Percentiles rank a stretch among this genome's conserved stretches.
Conservation (phyloP, 2,329 filamentous ascomycete species). For the Aspergillus puulaauensis region DNA sequence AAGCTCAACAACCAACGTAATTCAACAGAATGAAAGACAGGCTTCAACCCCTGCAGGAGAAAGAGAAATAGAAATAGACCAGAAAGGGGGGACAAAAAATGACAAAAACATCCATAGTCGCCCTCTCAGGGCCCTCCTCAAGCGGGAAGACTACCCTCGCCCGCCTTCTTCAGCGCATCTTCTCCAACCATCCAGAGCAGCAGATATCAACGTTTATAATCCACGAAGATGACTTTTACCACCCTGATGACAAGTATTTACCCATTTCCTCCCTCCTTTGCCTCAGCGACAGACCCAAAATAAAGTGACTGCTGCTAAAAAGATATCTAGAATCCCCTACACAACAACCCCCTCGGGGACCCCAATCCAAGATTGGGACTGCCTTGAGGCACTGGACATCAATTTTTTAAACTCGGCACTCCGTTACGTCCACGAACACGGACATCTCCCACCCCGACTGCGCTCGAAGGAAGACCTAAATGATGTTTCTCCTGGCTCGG, state of each 20-base stretch:
- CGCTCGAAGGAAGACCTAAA: conserved; percentile 61
- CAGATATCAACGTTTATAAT: conserved; percentile 65
- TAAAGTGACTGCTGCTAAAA: conserved; percentile 4
- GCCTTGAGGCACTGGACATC: conserved; percentile 73
- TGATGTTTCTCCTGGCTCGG: conserved; percentile 45
- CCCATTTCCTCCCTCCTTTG: not conserved
- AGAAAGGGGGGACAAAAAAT: not conserved
- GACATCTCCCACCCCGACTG: conserved; percentile 51
- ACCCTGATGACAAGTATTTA: conserved; percentile 68
- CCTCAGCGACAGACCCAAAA: not conserved
- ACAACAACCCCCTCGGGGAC: conserved; percentile 49
- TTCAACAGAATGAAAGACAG: not conserved
- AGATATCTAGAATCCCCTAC: conserved; percentile 42
- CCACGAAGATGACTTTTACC: conserved; percentile 96
- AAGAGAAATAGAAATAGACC: not conserved
- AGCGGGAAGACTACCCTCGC: conserved; percentile 95
- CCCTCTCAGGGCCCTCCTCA: conserved; percentile 85
- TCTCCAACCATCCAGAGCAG: conserved; percentile 49
- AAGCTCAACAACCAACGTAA: not conserved
- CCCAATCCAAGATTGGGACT: conserved; percentile 87
- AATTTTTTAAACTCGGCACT: conserved; percentile 67
- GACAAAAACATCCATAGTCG: conserved; percentile 59
- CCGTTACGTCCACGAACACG: conserved; percentile 67
- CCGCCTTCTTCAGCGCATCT: conserved; percentile 77
- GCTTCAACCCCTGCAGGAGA: not conserved